A percentile compares a stretch with the other conserved stretches of the same genome.
Conservation (phyloP, 176 grass and related monocot species). For the Canna indica region DNA sequence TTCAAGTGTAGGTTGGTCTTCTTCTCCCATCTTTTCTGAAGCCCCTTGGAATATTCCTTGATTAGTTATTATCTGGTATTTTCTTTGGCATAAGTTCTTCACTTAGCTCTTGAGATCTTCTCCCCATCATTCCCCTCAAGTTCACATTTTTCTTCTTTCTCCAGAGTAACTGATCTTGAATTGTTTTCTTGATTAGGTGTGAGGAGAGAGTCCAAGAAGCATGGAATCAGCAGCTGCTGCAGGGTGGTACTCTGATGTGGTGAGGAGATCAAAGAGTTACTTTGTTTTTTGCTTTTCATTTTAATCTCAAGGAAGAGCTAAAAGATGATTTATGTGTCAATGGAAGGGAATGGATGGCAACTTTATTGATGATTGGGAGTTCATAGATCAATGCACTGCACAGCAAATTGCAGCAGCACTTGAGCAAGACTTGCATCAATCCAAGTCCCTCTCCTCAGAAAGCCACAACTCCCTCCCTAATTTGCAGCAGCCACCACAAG, state of each 20-base stretch:
- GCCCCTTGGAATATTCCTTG: background rate
- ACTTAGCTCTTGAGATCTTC: background rate
- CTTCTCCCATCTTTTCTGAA: background rate
- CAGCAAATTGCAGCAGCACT: conserved; percentile 69
- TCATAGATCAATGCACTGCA: conserved; percentile 62
- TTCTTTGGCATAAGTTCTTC: background rate
- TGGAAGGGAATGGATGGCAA: conserved; percentile 64
- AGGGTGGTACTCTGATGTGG: conserved; percentile 9
- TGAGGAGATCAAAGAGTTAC: no score
- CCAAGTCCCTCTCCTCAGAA: conserved; percentile 25
- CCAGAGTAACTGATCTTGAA: background rate
- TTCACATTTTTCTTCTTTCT: background rate
- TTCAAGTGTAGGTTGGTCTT: background rate
- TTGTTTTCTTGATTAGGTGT: no score
- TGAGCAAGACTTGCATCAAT: conserved; percentile 44
- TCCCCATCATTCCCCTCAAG: background rate
- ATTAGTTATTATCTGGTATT: background rate
- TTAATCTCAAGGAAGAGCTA: background rate
- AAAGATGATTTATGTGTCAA: background rate
- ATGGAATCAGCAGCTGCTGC: conserved; percentile 9
- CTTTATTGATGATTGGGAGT: conserved; percentile 86
- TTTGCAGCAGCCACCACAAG: background rate
- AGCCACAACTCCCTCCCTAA: conserved; percentile 18
- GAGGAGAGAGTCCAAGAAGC: no score
- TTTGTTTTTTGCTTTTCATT: background rate